Evolutionary conservation across 2,329 filamentous ascomycete species (phyloP).

Genomic region (Phoma herbarum): DNA sequence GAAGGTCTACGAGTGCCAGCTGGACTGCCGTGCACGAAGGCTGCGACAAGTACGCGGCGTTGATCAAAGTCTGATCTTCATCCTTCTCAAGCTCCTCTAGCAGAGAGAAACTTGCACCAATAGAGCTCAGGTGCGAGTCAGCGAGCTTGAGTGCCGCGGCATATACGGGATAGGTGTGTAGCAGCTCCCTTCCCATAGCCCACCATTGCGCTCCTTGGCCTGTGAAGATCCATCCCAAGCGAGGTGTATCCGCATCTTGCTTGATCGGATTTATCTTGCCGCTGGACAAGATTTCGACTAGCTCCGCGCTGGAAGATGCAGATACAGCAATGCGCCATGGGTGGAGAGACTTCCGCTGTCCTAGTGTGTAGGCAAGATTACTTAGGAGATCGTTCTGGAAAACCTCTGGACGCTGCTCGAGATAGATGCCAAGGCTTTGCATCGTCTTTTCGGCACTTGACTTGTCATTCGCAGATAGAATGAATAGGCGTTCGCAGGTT

Average conservation of each 20-base stretch:
- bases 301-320: conserved; percentile 4
- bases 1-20: conserved; percentile 37
- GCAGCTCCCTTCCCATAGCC: conserved; percentile 34
- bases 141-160: background rate
- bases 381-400: conserved; percentile 18
- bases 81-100: conserved; percentile 36
- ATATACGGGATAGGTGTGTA: background rate
- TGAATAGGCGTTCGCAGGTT: conserved; percentile 20
- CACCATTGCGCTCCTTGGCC: conserved; percentile 44
- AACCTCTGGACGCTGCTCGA: conserved; percentile 12
- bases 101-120: background rate
- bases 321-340: conserved; percentile 10
- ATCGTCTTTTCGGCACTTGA: conserved; percentile 5
- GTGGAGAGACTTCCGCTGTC: conserved; percentile 14
- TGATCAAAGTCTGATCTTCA: conserved; percentile 24
- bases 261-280: conserved; percentile 10
- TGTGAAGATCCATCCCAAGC: conserved; percentile 34
- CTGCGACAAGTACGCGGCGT: conserved; percentile 32
- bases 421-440: conserved; percentile 3
- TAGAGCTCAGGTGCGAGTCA: background rate
- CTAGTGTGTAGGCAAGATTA: conserved; percentile 23
- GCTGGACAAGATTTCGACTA: conserved; percentile 4
- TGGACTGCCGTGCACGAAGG: conserved; percentile 24
- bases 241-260: conserved; percentile 1
- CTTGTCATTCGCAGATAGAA: conserved; percentile 24